Percentiles rank a stretch among this genome's conserved stretches.
phyloP scores from a whole-genome alignment of 148 eudicot species.

The Rhododendron vialii region DNA sequence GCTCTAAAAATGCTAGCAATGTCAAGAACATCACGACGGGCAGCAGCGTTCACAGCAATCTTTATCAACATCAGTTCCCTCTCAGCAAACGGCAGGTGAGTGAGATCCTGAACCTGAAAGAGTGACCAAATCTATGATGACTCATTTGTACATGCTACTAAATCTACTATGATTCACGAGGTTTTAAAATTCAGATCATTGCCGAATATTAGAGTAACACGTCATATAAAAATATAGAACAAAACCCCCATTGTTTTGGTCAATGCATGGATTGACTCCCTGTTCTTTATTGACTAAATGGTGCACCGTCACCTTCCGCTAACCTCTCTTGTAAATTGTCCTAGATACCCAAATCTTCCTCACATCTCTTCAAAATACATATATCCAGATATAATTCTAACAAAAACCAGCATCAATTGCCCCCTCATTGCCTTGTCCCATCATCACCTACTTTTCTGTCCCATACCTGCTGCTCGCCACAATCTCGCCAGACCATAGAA shows the following conservation, averaged over 20 bases:
- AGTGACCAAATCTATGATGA: conserved; percentile 3
- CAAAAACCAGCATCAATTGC: neutral
- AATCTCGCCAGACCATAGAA: neutral
- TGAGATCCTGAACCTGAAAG: conserved; percentile 67
- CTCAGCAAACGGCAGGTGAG: conserved; percentile 88
- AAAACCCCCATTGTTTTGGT: neutral
- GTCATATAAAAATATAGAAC: neutral
- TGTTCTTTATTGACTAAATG: neutral
- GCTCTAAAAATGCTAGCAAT: conserved; percentile 90
- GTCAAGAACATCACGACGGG: conserved; percentile 90
- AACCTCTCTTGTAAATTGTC: neutral
- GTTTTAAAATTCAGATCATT: neutral
- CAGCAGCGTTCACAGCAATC: conserved; percentile 76
- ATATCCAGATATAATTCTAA: neutral
- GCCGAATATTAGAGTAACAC: neutral
- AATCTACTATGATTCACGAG: neutral
- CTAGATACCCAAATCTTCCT: neutral
- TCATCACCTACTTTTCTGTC: neutral
- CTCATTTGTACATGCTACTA: neutral
- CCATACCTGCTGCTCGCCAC: neutral
- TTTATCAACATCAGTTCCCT: conserved; percentile 92
- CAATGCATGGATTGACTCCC: neutral
- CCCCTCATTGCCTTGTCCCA: neutral
- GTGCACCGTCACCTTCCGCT: too few species aligned
- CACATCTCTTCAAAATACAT: neutral